phyloP scores from a whole-genome alignment of 23 red algal species.

The Gracilaria vermiculophylla region DNA sequence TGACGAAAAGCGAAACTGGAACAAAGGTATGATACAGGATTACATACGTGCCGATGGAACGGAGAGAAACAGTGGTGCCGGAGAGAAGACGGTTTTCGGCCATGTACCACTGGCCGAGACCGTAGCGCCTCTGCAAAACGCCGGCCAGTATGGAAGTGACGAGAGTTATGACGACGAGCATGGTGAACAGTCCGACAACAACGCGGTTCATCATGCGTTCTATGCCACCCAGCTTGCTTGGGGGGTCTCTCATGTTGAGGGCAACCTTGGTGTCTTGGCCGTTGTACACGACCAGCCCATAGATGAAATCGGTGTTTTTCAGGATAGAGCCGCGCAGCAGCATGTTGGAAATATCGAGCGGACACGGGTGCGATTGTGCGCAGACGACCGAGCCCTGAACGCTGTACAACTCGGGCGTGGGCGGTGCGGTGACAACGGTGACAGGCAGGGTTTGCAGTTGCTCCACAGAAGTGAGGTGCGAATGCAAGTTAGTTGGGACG shows the following conservation, averaged over 20 bases:
- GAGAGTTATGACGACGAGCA: constrained; percentile 59
- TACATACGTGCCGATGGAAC: constrained; percentile 82
- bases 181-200: constrained; percentile 74
- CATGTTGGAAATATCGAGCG: constrained; percentile 68
- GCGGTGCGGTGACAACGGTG: constrained; percentile 11
- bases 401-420: constrained; percentile 49
- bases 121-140: constrained; percentile 43
- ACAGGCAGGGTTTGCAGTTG: constrained; percentile 16
- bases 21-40: constrained; percentile 85
- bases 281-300: constrained; percentile 74
- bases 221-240: constrained; percentile 76
- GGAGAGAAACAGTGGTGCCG: constrained; percentile 10
- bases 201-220: constrained; percentile 85
- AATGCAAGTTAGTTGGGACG: constrained; percentile 16
- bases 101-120: constrained; percentile 78
- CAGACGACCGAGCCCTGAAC: background rate
- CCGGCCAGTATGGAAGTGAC: constrained; percentile 52
- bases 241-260: constrained; percentile 77
- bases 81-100: constrained; percentile 51
- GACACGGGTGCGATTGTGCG: background rate
- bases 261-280: constrained; percentile 81
- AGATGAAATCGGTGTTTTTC: constrained; percentile 74
- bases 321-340: constrained; percentile 73
- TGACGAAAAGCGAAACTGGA: constrained; percentile 87
- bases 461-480: background rate